Base-by-base conservation (phyloP, 1,284 basidiomycete genomes). In the Tilletia walkeri region DNA sequence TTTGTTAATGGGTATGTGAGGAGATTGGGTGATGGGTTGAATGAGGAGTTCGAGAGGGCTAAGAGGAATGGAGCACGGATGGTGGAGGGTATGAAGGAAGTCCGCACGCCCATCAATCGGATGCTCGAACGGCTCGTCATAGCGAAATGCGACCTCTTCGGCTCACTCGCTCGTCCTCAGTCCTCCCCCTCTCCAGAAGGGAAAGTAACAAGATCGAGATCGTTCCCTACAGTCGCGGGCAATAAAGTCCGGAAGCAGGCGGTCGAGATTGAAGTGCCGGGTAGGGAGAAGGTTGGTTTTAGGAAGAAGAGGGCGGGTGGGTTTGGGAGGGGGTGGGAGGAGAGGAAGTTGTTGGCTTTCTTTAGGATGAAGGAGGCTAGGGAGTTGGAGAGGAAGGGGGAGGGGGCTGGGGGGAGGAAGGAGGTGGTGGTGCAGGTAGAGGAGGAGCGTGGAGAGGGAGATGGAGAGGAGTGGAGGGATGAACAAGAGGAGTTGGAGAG, bases 1-100 rank as follows among this genome's bases (percentile, higher is more conserved):
- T 66, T 66, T 48, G 47, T 66, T 12, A 66, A 66, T 36, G 65
- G 65, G 41, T 66, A 66, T 30, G n/a, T 66, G 10, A 10, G 59
- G 7, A 10, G 59, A 16, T 18, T 63, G 34, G 59, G 36, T 38
- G 59, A 63, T 38, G 59, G 36, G 34, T 34, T 63, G 30, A 63
- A 63, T n/a, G 59, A 63, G 59, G 59, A 63, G 59, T 12, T 14
- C 16, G 14, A 38, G 9, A 34, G 59, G 36, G 4, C 34, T 30
- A 9, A 59, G 24, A n/a, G 36, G 14, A 30, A 30, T 16, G 34
- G 34, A 36, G 18, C 1, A 3, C 16, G 10, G 12, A 1, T 18
- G 12, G 7, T 18, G 34, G 30, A 34, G 36, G 24, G 24, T 30
- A 63, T 63, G 59, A 63, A 63, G 34, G 18, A 39, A 16, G 59